Evolutionary conservation across 2,329 filamentous ascomycete genomes (phyloP).

Genomic region (Chaetothyriales sp.): DNA sequence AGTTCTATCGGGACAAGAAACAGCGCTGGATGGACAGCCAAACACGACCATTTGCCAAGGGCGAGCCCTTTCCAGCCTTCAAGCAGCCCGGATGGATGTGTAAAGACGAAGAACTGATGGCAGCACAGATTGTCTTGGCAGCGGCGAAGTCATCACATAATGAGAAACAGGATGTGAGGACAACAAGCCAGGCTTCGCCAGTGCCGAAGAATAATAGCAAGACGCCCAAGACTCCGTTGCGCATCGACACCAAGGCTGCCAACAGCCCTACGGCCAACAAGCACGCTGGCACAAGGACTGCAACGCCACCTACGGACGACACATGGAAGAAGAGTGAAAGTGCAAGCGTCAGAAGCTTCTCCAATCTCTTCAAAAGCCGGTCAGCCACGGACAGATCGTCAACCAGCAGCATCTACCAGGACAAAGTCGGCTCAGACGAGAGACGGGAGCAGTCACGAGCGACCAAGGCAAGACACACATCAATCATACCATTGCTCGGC

Average conservation of each 20-base stretch:
- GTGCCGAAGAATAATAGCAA: not conserved
- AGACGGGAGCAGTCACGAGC: not conserved
- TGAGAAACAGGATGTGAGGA: not conserved
- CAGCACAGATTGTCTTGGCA: too few relatives aligned
- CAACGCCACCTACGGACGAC: slow-evolving; percentile 1
- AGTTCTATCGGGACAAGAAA: slow-evolving; percentile 4
- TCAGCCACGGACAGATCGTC: slow-evolving; percentile 3
- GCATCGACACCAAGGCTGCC: not conserved
- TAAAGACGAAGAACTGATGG: not conserved
- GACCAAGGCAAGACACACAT: not conserved
- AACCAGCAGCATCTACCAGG: not conserved
- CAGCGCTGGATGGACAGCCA: not conserved
- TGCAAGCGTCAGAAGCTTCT: slow-evolving; percentile 11
- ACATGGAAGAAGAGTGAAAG: slow-evolving; percentile 9
- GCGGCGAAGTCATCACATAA: not conserved
- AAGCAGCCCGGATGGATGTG: not conserved
- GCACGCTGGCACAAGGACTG: not conserved
- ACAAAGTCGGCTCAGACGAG: not conserved
- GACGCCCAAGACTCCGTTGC: not conserved
- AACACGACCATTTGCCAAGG: not conserved
- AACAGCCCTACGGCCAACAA: not conserved
- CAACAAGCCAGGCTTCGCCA: not conserved
- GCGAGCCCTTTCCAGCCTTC: not conserved
- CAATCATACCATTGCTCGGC: not conserved
- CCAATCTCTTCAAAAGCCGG: slow-evolving; percentile 13